phyloP scores from a whole-genome alignment of 148 eudicot species.

The Fagopyrum tataricum region DNA sequence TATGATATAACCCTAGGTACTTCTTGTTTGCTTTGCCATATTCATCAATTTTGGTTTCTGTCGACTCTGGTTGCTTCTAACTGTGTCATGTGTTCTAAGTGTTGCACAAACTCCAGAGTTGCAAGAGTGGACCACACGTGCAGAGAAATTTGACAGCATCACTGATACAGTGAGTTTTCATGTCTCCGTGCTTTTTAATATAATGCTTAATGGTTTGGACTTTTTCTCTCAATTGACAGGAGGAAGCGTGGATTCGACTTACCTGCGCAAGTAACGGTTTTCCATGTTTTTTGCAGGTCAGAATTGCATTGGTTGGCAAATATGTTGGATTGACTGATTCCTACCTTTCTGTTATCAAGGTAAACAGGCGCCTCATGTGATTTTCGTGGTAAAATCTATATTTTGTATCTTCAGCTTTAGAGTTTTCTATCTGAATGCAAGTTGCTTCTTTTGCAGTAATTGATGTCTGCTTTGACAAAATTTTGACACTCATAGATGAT shows the following conservation, averaged over 20 bases:
- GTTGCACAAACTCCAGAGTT: slow-evolving; percentile 65
- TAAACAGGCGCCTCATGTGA: slow-evolving; percentile 15
- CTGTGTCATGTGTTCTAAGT: slow-evolving; percentile 37
- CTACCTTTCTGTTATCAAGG: slow-evolving; percentile 86
- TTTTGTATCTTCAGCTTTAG: not conserved
- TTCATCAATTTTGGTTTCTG: not conserved
- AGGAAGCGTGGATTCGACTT: too few species aligned
- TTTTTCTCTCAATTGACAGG: not conserved
- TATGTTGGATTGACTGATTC: slow-evolving; percentile 89
- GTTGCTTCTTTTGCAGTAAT: not conserved
- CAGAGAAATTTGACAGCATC: slow-evolving; percentile 74
- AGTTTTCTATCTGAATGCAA: not conserved
- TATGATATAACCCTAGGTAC: not conserved
- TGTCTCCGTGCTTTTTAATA: not conserved
- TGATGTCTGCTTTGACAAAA: not conserved
- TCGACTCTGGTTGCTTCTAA: slow-evolving; percentile 9
- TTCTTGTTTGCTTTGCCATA: not conserved
- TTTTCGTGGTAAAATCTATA: not conserved
- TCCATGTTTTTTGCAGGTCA: slow-evolving; percentile 44
- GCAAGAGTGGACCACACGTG: slow-evolving; percentile 77
- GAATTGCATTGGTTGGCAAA: slow-evolving; percentile 96
- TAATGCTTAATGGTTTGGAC: not conserved
- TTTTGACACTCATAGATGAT: not conserved
- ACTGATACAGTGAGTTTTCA: slow-evolving; percentile 51
- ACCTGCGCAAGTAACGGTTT: not conserved